A percentile compares a stretch with the other conserved stretches of the same genome.
Conservation (phyloP, 768 basidiomycete species). For the Gymnopilus junonius region DNA sequence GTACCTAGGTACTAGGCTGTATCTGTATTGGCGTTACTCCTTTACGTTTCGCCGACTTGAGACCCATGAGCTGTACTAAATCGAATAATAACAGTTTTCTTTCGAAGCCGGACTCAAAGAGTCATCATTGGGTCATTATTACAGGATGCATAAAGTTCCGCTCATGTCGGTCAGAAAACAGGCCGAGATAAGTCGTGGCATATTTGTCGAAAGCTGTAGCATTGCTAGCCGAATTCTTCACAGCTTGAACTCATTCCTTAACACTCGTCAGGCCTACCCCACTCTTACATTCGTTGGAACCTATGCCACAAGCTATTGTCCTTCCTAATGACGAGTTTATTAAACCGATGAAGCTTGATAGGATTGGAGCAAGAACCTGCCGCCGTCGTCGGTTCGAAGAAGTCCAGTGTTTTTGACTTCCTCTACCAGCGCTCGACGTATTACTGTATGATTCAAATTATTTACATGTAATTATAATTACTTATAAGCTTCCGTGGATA, state of each 20-base stretch:
- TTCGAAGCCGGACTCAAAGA: too few relatives aligned
- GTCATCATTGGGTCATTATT: too few relatives aligned
- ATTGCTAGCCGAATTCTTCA: neutral
- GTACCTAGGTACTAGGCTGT: too few relatives aligned
- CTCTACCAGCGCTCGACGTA: neutral
- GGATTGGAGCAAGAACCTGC: neutral
- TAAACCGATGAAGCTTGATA: neutral
- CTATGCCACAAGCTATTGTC: neutral
- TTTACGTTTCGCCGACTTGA: too few relatives aligned
- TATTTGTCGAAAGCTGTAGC: neutral
- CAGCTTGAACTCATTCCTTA: neutral
- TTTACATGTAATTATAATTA: neutral
- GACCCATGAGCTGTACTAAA: too few relatives aligned
- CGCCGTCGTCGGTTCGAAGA: neutral
- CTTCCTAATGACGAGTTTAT: neutral
- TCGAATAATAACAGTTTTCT: too few relatives aligned
- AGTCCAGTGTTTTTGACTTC: neutral
- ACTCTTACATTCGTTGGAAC: neutral
- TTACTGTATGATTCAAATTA: neutral
- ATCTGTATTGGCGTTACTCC: too few relatives aligned
- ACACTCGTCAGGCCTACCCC: neutral
- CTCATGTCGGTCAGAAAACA: too few relatives aligned
- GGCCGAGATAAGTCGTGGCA: too few relatives aligned
- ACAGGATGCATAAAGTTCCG: too few relatives aligned
- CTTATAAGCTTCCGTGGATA: too few relatives aligned